Conservation (phyloP, 2,329 filamentous ascomycete genomes). For the Calonectria pteridis region DNA sequence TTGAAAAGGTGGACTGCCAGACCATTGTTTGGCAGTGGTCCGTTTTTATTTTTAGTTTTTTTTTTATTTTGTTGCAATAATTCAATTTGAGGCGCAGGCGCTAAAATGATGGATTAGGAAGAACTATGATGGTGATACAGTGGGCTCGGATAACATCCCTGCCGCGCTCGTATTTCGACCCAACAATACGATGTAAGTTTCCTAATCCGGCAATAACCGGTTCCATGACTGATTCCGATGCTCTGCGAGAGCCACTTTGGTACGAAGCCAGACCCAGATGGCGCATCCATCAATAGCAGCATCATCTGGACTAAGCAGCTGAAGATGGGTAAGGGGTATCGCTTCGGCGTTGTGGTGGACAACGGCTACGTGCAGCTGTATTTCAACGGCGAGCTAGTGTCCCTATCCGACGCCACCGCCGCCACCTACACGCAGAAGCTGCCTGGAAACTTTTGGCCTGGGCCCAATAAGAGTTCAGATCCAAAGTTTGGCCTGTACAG, state of each 20-base stretch:
- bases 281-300: background rate
- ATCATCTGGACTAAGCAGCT: constrained; percentile 1
- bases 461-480: background rate
- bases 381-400: background rate
- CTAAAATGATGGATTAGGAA: background rate
- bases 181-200: background rate
- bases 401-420: background rate
- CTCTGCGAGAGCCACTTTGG: background rate
- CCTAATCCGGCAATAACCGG: accelerated
- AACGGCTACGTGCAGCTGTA: constrained; percentile 8
- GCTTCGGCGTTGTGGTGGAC: constrained; percentile 2
- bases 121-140: background rate
- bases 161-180: background rate
- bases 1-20: constrained; percentile 1
- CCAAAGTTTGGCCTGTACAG: constrained; percentile 18
- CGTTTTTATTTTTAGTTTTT: too few species aligned
- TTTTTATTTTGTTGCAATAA: too few species aligned
- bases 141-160: background rate
- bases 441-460: constrained; percentile 9
- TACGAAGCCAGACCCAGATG: background rate
- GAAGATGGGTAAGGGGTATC: constrained; percentile 3
- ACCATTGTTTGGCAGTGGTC: constrained; percentile 18
- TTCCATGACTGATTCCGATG: background rate
- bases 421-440: background rate
- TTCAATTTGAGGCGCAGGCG: background rate